phyloP scores from a whole-genome alignment of 2,329 filamentous ascomycete species.

The Phaeosphaeriaceae sp. region DNA sequence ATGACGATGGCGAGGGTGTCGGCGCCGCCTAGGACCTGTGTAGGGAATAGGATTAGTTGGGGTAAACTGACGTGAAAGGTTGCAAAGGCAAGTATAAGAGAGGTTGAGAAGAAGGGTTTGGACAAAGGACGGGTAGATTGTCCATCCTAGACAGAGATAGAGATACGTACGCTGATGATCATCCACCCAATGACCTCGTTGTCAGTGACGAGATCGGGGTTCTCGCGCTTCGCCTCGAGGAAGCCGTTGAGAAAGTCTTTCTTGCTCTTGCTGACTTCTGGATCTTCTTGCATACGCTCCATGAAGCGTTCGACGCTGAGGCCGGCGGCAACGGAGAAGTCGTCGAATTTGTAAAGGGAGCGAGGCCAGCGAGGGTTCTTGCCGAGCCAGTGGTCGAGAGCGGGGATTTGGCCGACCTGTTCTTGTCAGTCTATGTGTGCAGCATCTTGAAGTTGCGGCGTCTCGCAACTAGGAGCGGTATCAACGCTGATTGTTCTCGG shows the following conservation, averaged over 20 bases:
- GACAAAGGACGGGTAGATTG: no score
- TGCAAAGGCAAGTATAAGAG: no score
- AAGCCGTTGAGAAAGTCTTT: constrained; percentile 32
- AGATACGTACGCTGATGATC: constrained; percentile 38
- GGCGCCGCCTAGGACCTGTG: constrained; percentile 41
- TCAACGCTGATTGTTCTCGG: not conserved
- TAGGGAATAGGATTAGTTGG: not conserved
- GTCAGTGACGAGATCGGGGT: constrained; percentile 31
- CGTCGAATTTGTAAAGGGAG: constrained; percentile 30
- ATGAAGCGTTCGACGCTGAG: constrained; percentile 25
- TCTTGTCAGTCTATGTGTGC: constrained; percentile 7
- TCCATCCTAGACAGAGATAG: no score
- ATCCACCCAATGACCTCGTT: constrained; percentile 42
- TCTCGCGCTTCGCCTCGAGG: constrained; percentile 24
- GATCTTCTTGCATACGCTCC: constrained; percentile 25
- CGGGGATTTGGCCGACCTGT: constrained; percentile 40
- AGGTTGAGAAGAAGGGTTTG: no score
- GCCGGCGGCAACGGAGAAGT: constrained; percentile 30
- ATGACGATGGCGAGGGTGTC: constrained; percentile 37
- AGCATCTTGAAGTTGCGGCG: no score
- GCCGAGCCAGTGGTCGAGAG: constrained; percentile 33
- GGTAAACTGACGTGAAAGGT: no score
- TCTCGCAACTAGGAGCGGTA: no score
- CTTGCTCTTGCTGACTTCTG: constrained; percentile 21
- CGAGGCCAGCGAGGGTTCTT: constrained; percentile 26